These are phyloP conservation scores for Tetrastigma voinierianum DNA, from an alignment of 164 flowering plant genomes.

Conservation along the genomic window DNA sequence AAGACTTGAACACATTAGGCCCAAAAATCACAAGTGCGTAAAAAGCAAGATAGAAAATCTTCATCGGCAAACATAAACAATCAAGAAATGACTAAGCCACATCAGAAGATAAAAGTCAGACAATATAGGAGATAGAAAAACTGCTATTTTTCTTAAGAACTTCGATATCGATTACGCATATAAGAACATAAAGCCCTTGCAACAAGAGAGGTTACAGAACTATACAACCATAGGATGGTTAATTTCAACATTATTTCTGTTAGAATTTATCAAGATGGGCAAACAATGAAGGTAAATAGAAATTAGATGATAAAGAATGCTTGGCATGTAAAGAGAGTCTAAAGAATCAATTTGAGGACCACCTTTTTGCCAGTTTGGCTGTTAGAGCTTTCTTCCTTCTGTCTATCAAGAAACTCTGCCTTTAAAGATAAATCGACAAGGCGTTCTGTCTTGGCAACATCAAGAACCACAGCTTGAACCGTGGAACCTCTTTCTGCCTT, in stretches of 20 bases:
- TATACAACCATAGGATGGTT: conserved; percentile 1
- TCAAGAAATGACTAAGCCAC: neutral
- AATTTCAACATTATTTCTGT: too few relatives aligned
- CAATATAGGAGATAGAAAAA: neutral
- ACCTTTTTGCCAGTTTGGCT: conserved; percentile 43
- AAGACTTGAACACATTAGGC: conserved; percentile 2
- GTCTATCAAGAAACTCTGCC: conserved; percentile 47
- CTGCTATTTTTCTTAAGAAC: too few relatives aligned
- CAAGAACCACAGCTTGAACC: conserved; percentile 78
- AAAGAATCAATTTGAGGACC: neutral
- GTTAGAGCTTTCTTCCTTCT: conserved; percentile 20
- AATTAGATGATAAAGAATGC: conserved; percentile 16
- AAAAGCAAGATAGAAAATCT: neutral
- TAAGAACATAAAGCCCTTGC: too few relatives aligned
- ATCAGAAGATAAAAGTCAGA: neutral
- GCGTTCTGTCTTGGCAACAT: conserved; percentile 62
- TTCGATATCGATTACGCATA: neutral
- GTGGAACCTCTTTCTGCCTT: conserved; percentile 44
- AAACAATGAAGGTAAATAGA: neutral
- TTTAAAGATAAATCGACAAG: conserved; percentile 88
- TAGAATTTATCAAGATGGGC: too few relatives aligned
- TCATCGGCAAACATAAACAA: neutral
- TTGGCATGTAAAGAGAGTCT: neutral
- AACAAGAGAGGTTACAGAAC: too few relatives aligned
- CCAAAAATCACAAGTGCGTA: neutral